Conservation (phyloP, 2,329 filamentous ascomycete species). For the Fusarium ramigenum region DNA sequence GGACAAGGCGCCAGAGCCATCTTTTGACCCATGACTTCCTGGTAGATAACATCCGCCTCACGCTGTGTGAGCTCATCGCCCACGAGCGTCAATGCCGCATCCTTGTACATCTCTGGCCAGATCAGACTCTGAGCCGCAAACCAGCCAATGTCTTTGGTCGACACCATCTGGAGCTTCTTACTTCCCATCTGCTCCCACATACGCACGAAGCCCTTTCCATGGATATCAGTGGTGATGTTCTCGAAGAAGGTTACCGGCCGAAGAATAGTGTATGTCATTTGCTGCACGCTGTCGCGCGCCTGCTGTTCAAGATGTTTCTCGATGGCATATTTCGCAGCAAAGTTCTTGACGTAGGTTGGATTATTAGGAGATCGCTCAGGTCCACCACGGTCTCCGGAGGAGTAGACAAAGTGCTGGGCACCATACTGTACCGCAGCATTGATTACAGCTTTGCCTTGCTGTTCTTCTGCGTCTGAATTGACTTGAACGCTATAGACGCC, state of each 20-base stretch:
- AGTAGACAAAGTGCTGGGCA: background rate
- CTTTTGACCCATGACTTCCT: background rate
- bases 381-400: background rate
- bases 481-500: background rate
- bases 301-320: background rate
- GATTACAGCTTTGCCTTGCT: background rate
- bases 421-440: background rate
- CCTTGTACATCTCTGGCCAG: slow-evolving; percentile 40
- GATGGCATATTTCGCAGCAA: slow-evolving; percentile 68
- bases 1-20: slow-evolving; percentile 23
- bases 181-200: slow-evolving; percentile 35
- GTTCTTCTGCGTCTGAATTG: background rate
- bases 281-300: background rate
- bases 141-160: slow-evolving; percentile 53
- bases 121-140: slow-evolving; percentile 52
- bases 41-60: slow-evolving; percentile 22
- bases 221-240: slow-evolving; percentile 48
- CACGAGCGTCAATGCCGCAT: slow-evolving; percentile 14
- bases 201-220: slow-evolving; percentile 45
- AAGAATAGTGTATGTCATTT: slow-evolving; percentile 66
- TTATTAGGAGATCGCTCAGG: background rate
- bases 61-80: slow-evolving; percentile 29
- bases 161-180: slow-evolving; percentile 48
- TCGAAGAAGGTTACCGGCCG: slow-evolving; percentile 69
- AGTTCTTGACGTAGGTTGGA: slow-evolving; percentile 51